These are phyloP conservation scores for Ceratobasidium papillatum DNA, from an alignment of 1,284 basidiomycete species.

Conservation along the genomic window DNA sequence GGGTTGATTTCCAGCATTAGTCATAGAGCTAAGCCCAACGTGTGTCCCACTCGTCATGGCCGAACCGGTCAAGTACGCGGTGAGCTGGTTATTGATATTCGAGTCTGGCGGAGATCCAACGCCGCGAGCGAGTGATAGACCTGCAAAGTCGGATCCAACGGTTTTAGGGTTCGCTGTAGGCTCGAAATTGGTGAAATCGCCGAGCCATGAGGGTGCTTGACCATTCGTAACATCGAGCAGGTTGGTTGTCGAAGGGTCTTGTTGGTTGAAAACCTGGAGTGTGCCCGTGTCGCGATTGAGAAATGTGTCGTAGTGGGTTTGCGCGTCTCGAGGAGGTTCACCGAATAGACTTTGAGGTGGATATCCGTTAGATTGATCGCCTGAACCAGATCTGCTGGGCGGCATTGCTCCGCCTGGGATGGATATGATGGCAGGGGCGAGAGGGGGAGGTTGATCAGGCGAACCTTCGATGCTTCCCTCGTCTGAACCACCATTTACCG, in stretches of 20 bases:
- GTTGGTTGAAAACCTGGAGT: slow-evolving; percentile 30
- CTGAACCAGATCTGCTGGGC: slow-evolving; percentile 2
- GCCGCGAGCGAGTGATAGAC: slow-evolving; percentile 5
- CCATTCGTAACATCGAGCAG: slow-evolving; percentile 24
- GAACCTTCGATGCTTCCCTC: slow-evolving; percentile 1
- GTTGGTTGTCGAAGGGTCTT: slow-evolving; percentile 8
- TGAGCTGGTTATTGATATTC: slow-evolving; percentile 13
- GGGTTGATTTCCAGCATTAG: not conserved
- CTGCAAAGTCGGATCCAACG: slow-evolving; percentile 6
- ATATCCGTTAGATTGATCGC: not conserved
- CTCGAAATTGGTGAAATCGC: slow-evolving; percentile 26
- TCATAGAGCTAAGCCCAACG: slow-evolving; percentile 30
- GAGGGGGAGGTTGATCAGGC: slow-evolving; percentile 22
- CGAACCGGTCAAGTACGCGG: slow-evolving; percentile 24
- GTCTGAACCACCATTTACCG: slow-evolving; percentile 2
- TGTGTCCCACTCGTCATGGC: slow-evolving; percentile 19
- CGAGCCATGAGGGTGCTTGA: slow-evolving; percentile 18
- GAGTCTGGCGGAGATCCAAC: slow-evolving; percentile 8
- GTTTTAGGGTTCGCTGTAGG: not conserved
- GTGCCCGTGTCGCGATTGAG: slow-evolving; percentile 31
- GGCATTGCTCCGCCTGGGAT: not conserved
- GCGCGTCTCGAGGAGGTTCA: slow-evolving; percentile 42
- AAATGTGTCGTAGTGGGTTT: slow-evolving; percentile 28
- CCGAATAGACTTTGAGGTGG: slow-evolving; percentile 46
- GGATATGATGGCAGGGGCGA: slow-evolving; percentile 25